Evolutionary conservation across 768 basidiomycete species (phyloP).

Genomic region (Amanita fuliginea): DNA sequence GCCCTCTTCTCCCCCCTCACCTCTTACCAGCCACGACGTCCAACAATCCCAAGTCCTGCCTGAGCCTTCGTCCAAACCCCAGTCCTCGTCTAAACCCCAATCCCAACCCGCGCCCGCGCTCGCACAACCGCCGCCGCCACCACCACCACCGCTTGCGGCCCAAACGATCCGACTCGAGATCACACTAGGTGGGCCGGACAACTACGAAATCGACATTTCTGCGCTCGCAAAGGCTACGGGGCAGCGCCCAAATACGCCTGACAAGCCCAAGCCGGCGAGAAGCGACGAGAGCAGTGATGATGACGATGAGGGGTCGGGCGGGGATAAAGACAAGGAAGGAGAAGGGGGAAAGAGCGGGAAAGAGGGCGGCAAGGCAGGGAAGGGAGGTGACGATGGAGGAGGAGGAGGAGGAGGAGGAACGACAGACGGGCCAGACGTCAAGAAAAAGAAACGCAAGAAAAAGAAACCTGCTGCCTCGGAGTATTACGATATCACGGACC

Average conservation of each 20-base stretch:
- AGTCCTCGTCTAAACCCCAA: too few relatives aligned
- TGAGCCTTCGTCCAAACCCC: too few relatives aligned
- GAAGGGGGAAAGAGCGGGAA: background rate
- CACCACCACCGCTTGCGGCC: conserved; percentile 24
- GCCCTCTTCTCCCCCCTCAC: background rate
- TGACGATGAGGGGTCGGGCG: conserved; percentile 30
- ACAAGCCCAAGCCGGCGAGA: conserved; percentile 14
- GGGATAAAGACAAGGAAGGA: background rate
- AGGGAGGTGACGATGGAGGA: background rate
- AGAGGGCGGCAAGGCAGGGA: background rate
- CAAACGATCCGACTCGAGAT: conserved; percentile 64
- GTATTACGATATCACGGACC: conserved; percentile 87
- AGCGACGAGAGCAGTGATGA: conserved; percentile 26
- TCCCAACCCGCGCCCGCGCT: too few relatives aligned
- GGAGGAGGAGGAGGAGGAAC: conserved; percentile 12
- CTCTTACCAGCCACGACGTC: background rate
- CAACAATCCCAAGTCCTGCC: background rate
- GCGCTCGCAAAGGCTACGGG: conserved; percentile 50
- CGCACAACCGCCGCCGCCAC: too few relatives aligned
- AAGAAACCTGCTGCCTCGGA: conserved; percentile 46
- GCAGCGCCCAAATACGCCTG: conserved; percentile 46
- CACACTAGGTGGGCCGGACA: conserved; percentile 56
- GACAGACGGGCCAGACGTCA: conserved; percentile 27
- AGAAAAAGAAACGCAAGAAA: conserved; percentile 26
- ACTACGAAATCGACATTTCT: conserved; percentile 65